Percentiles rank a stretch among this genome's conserved stretches.
Evolutionary conservation across 2,329 filamentous ascomycete species (phyloP).

Genomic region (Diaporthe vexans): DNA sequence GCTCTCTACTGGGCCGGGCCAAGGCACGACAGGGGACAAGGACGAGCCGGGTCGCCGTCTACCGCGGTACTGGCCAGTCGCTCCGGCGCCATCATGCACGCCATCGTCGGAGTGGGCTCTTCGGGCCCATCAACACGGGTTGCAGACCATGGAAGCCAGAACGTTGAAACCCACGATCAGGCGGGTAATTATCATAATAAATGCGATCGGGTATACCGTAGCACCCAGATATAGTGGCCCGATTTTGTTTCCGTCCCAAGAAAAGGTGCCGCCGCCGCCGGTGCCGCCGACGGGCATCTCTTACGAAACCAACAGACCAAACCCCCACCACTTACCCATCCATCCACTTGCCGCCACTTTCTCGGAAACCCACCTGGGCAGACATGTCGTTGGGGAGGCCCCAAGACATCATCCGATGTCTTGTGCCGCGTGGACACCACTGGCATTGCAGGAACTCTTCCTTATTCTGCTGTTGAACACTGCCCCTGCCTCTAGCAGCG

Average conservation of each 20-base stretch:
- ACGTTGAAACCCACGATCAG: background rate
- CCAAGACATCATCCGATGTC: slow-evolving; percentile 11
- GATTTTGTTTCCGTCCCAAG: slow-evolving; percentile 11
- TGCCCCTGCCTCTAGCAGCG: background rate
- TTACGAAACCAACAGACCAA: background rate
- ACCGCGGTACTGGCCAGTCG: background rate
- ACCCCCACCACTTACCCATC: background rate
- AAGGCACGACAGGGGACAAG: background rate
- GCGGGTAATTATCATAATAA: background rate
- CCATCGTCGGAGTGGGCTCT: slow-evolving; percentile 3
- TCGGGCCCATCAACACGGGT: background rate
- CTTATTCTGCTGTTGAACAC: background rate
- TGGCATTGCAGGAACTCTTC: background rate
- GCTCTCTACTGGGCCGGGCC: background rate
- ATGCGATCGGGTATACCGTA: background rate
- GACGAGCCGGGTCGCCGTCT: slow-evolving; percentile 7
- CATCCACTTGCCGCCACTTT: background rate
- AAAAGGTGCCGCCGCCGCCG: background rate
- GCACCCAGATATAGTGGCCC: background rate
- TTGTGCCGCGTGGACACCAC: background rate
- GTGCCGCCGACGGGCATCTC: background rate
- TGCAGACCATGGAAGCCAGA: background rate
- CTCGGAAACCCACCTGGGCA: slow-evolving; percentile 8
- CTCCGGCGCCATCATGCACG: background rate
- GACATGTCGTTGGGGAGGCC: background rate